Conservation (phyloP, 2,329 filamentous ascomycete species). For the Lachnellula cervina region DNA sequence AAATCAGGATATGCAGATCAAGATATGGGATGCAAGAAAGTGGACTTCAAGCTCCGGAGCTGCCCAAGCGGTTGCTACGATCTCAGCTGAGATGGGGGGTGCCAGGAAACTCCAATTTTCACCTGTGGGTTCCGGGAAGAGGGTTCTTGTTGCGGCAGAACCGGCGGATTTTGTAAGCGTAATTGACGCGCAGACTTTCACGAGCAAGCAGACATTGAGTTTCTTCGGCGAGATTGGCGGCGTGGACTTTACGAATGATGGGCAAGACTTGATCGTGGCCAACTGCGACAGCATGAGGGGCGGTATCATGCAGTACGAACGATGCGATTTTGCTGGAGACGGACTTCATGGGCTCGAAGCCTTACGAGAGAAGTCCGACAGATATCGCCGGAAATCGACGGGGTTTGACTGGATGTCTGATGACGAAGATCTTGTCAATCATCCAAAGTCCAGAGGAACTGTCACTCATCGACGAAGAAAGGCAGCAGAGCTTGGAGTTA, state of each 20-base stretch:
- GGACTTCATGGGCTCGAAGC: constrained; percentile 19
- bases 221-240: constrained; percentile 74
- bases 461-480: constrained; percentile 14
- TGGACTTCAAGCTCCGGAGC: constrained; percentile 53
- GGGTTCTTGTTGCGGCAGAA: constrained; percentile 67
- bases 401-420: constrained; percentile 18
- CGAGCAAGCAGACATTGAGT: constrained; percentile 63
- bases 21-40: constrained; percentile 71
- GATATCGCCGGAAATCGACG: background rate
- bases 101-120: constrained; percentile 68
- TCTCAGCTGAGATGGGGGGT: constrained; percentile 63
- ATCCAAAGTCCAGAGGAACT: constrained; percentile 15
- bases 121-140: constrained; percentile 61
- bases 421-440: constrained; percentile 13
- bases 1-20: constrained; percentile 68
- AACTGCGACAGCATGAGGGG: constrained; percentile 63
- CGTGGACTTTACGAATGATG: constrained; percentile 60
- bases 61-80: constrained; percentile 45
- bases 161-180: constrained; percentile 69
- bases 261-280: constrained; percentile 62
- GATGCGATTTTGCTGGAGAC: constrained; percentile 25
- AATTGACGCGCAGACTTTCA: constrained; percentile 62
- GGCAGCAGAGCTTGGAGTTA: constrained; percentile 14
- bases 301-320: constrained; percentile 41
- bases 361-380: background rate